Percentiles rank a stretch among this genome's conserved stretches.
phyloP scores from a whole-genome alignment of 1,284 basidiomycete species.

The Ceratorhiza oryzae-sativae region DNA sequence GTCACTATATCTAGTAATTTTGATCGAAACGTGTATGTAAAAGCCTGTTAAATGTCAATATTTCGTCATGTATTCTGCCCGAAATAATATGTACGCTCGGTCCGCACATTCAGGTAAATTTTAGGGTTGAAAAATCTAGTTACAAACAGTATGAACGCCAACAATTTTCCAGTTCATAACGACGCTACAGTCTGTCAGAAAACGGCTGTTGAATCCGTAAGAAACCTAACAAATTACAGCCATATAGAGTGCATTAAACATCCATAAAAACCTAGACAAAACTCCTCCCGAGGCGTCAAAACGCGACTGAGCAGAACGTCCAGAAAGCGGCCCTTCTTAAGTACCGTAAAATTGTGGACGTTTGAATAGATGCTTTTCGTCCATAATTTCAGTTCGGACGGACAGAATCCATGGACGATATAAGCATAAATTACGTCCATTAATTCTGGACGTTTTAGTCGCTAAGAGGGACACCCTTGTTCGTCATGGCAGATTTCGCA shows the following conservation, averaged over 20 bases:
- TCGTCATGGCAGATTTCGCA: no score
- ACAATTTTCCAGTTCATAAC: neutral
- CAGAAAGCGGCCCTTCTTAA: constrained; percentile 1
- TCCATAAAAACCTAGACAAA: neutral
- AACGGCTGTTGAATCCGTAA: neutral
- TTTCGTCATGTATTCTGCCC: neutral
- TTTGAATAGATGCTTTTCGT: no score
- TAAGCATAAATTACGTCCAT: no score
- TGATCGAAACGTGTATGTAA: neutral
- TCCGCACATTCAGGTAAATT: neutral
- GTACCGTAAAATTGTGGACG: no score
- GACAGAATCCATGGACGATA: no score
- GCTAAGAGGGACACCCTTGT: no score
- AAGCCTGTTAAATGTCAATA: neutral
- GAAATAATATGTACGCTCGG: neutral
- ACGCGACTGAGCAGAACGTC: neutral
- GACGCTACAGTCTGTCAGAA: neutral
- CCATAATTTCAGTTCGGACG: no score
- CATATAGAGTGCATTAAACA: neutral
- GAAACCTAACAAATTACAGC: neutral
- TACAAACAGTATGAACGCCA: neutral
- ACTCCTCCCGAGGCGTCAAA: neutral
- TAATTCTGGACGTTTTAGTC: no score
- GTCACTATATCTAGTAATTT: neutral
- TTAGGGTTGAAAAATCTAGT: neutral